Percentiles rank a stretch among this genome's conserved stretches.
These are phyloP conservation scores for Saitozyma podzolica DNA, from an alignment of 768 basidiomycete genomes.

Conservation along the genomic window DNA sequence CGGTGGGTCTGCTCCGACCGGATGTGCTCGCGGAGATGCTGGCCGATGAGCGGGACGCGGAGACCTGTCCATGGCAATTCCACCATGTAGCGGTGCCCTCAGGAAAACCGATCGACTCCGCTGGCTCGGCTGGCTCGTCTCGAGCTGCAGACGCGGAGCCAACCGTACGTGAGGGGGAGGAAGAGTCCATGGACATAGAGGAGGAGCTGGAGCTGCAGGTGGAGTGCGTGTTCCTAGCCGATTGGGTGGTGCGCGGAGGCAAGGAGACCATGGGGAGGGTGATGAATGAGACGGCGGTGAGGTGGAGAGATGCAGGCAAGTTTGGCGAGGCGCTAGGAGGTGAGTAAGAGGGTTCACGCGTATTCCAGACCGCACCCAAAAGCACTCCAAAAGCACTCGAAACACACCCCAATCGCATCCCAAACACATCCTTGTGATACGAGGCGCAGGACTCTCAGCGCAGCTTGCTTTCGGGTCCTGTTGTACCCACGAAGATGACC, in stretches of 20 bases:
- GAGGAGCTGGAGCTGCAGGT: slow-evolving; percentile 56
- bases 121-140: not conserved
- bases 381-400: not conserved
- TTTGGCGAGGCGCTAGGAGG: slow-evolving; percentile 52
- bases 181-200: slow-evolving; percentile 37
- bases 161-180: not conserved
- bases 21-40: slow-evolving; percentile 37
- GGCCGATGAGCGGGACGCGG: slow-evolving; percentile 18
- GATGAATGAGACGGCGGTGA: slow-evolving; percentile 29
- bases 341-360: slow-evolving; percentile 13
- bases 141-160: too few relatives aligned
- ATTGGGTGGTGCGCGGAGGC: slow-evolving; percentile 28
- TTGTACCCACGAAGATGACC: too few relatives aligned
- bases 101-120: not conserved
- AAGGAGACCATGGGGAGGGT: slow-evolving; percentile 29
- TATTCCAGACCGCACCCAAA: not conserved
- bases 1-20: slow-evolving; percentile 56
- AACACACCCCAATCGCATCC: not conserved
- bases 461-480: too few relatives aligned
- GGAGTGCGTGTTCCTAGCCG: slow-evolving; percentile 52
- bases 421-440: not conserved
- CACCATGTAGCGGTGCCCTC: slow-evolving; percentile 6
- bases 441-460: too few relatives aligned
- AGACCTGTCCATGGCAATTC: slow-evolving; percentile 17
- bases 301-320: slow-evolving; percentile 48